Evolutionary conservation across 768 basidiomycete species (phyloP).

Genomic region (Lentinula edodes): DNA sequence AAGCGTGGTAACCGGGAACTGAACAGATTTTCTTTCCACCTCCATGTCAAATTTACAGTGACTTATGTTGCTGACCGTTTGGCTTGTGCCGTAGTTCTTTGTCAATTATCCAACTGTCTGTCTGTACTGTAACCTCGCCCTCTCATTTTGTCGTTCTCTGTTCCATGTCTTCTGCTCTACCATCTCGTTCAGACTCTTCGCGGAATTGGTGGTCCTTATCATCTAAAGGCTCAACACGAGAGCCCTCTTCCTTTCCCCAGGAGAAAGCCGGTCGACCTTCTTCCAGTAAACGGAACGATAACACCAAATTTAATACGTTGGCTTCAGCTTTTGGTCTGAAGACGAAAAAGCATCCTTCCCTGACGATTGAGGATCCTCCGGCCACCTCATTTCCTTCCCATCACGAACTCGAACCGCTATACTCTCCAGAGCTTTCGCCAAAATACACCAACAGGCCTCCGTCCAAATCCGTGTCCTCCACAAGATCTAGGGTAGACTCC

Average conservation of each 20-base stretch:
- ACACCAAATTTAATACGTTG: slow-evolving; percentile 48
- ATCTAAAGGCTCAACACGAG: slow-evolving; percentile 24
- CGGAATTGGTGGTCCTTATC: slow-evolving; percentile 43
- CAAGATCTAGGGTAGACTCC: slow-evolving; percentile 50
- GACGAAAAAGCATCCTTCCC: slow-evolving; percentile 49
- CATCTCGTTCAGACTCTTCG: slow-evolving; percentile 25
- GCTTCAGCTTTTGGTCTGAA: slow-evolving; percentile 60
- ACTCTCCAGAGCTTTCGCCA: slow-evolving; percentile 17
- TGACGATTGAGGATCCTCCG: slow-evolving; percentile 49
- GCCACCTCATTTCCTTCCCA: slow-evolving; percentile 13
- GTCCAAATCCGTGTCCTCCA: slow-evolving; percentile 53
- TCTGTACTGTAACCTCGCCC: slow-evolving; percentile 12
- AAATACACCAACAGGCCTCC: slow-evolving; percentile 33
- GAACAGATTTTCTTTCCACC: neutral
- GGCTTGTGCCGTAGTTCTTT: neutral
- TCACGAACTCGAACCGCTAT: slow-evolving; percentile 7
- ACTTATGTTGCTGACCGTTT: neutral
- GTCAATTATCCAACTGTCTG: neutral
- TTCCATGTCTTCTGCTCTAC: slow-evolving; percentile 28
- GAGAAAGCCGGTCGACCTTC: slow-evolving; percentile 19
- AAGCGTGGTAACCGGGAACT: neutral
- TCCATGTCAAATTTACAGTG: neutral
- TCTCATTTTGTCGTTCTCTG: slow-evolving; percentile 13
- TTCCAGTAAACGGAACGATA: slow-evolving; percentile 18
- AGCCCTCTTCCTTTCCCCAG: slow-evolving; percentile 21